Evolutionary conservation across 2,329 filamentous ascomycete genomes (phyloP).

Genomic region (Pseudocercospora cruenta): DNA sequence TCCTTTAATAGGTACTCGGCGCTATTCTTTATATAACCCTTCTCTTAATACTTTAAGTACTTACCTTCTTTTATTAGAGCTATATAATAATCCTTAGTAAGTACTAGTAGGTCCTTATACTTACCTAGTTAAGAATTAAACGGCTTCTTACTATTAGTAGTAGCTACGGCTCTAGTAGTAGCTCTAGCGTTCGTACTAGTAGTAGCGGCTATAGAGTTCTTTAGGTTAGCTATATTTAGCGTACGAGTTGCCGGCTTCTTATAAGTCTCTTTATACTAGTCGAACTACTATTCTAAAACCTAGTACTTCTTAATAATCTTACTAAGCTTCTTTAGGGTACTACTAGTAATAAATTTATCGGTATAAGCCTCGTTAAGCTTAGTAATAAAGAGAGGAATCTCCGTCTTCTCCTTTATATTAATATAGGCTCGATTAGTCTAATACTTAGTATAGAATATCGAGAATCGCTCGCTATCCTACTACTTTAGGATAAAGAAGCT

Average conservation of each 20-base stretch:
- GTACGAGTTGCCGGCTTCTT: no score
- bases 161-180: no score
- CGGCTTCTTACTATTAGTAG: background rate
- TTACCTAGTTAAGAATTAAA: background rate
- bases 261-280: no score
- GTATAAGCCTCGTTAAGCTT: background rate
- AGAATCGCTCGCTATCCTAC: background rate
- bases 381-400: background rate
- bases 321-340: background rate
- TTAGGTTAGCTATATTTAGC: no score
- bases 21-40: no score
- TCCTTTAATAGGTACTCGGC: background rate
- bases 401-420: background rate
- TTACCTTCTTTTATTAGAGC: no score
- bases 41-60: no score
- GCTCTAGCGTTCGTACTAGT: no score
- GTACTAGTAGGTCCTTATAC: background rate
- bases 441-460: background rate
- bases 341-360: background rate
- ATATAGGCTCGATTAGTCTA: background rate
- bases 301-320: no score
- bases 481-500: background rate
- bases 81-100: background rate
- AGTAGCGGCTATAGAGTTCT: background rate
- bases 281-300: no score